These are phyloP conservation scores for Populus nigra DNA, from an alignment of 345 rosid species.

Conservation along the genomic window DNA sequence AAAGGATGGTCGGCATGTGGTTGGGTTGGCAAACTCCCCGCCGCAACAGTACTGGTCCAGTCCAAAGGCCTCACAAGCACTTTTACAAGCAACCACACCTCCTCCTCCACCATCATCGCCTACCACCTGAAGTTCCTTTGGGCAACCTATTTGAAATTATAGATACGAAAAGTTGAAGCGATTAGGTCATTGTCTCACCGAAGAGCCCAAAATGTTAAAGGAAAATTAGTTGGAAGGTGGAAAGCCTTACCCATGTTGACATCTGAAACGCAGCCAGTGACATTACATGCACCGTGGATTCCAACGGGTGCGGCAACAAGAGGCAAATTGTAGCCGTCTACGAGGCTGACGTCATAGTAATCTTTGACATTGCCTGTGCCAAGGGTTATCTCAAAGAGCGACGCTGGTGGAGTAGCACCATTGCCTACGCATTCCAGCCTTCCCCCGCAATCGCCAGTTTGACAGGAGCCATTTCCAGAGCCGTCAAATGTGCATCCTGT, in stretches of 20 bases:
- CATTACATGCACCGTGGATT: conserved; percentile 64
- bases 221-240: not conserved
- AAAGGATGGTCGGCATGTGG: conserved; percentile 63
- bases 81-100: conserved; percentile 70
- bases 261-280: conserved; percentile 73
- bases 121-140: conserved; percentile 87
- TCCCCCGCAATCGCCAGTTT: conserved; percentile 80
- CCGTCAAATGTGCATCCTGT: conserved; percentile 72
- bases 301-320: conserved; percentile 64
- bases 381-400: conserved; percentile 78
- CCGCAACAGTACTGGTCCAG: conserved; percentile 88
- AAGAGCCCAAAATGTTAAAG: not conserved
- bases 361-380: conserved; percentile 52
- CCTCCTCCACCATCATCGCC: conserved; percentile 38
- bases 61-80: conserved; percentile 86
- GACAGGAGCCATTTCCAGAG: conserved; percentile 60
- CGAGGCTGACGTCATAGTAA: conserved; percentile 77
- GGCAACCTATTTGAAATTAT: conserved; percentile 49
- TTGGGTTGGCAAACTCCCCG: conserved; percentile 83
- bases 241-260: conserved; percentile 52
- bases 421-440: conserved; percentile 68
- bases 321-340: conserved; percentile 87
- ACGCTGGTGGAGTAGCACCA: conserved; percentile 79
- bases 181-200: not conserved
- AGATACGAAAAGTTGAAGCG: not conserved